phyloP scores from a whole-genome alignment of 306 rosid genomes.

The Cicer arietinum region DNA sequence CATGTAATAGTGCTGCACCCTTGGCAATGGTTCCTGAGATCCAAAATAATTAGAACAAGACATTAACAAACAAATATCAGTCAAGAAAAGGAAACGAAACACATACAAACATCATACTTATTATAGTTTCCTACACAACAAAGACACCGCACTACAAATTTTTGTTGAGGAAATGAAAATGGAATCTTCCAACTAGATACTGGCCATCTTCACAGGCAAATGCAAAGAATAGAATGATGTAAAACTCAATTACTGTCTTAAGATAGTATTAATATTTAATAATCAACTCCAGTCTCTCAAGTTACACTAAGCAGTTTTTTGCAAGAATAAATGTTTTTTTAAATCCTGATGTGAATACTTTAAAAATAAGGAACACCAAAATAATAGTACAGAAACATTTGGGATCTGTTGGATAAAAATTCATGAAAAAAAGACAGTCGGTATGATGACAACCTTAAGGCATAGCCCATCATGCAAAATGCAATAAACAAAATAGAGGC shows the following conservation, averaged over 20 bases:
- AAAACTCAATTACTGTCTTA: neutral
- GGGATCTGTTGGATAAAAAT: conserved; percentile 5
- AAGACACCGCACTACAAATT: neutral
- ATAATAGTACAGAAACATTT: neutral
- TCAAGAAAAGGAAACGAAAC: neutral
- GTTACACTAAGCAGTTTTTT: conserved; percentile 13
- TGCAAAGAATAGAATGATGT: conserved; percentile 7
- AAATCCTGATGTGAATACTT: neutral
- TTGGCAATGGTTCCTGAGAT: conserved; percentile 84
- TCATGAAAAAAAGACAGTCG: neutral
- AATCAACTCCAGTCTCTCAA: neutral
- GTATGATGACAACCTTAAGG: conserved; percentile 7
- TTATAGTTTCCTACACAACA: conserved; percentile 11
- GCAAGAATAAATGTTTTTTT: conserved; percentile 8
- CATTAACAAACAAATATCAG: conserved; percentile 24
- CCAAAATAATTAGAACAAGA: conserved; percentile 25
- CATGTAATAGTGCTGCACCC: conserved; percentile 90
- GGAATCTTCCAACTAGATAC: conserved; percentile 3
- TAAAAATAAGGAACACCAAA: neutral
- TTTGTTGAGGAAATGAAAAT: conserved; percentile 19
- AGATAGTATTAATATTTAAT: neutral
- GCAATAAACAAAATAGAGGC: conserved; percentile 4
- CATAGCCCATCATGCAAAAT: neutral
- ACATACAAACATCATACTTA: neutral
- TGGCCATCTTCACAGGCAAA: neutral